A percentile compares a stretch with the other conserved stretches of the same genome.
Evolutionary conservation across 2,329 filamentous ascomycete genomes (phyloP).

Genomic region (Aspergillus phoenicis): DNA sequence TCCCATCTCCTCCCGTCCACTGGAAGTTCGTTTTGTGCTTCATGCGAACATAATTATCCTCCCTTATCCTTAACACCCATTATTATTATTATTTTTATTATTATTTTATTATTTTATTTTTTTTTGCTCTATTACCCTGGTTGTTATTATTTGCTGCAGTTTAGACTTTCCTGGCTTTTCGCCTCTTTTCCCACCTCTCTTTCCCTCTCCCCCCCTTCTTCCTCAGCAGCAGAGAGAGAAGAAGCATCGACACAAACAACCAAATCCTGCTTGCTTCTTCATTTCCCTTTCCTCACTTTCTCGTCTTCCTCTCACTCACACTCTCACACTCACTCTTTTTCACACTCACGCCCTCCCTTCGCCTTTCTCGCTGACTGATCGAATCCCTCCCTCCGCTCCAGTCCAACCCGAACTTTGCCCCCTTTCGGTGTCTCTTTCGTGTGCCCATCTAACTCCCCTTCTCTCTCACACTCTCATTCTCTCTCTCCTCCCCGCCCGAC

Average conservation of each 20-base stretch:
- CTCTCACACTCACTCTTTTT: not conserved
- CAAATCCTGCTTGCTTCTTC: not conserved
- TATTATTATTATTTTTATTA: not conserved
- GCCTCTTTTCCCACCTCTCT: not conserved
- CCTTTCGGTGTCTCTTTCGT: constrained; percentile 16
- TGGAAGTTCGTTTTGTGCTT: not conserved
- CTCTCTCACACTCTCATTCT: not conserved
- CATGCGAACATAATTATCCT: constrained; percentile 2
- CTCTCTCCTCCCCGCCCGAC: constrained; percentile 12
- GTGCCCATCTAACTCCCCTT: not conserved
- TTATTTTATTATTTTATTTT: not conserved
- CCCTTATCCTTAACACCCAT: not conserved
- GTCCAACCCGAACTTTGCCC: constrained; percentile 1
- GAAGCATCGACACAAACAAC: not conserved
- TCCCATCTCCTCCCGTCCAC: not conserved
- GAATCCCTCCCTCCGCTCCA: constrained; percentile 10
- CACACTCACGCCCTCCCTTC: not conserved
- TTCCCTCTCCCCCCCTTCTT: constrained; percentile 1
- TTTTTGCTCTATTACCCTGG: not conserved
- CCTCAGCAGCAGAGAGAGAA: not conserved
- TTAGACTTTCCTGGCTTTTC: not conserved
- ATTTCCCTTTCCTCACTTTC: not conserved
- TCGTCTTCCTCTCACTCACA: constrained; percentile 15
- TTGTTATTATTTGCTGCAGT: not conserved
- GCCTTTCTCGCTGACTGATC: constrained; percentile 20